Evolutionary conservation across 305 asterid species (phyloP).

Genomic region (Fraxinus latifolia): DNA sequence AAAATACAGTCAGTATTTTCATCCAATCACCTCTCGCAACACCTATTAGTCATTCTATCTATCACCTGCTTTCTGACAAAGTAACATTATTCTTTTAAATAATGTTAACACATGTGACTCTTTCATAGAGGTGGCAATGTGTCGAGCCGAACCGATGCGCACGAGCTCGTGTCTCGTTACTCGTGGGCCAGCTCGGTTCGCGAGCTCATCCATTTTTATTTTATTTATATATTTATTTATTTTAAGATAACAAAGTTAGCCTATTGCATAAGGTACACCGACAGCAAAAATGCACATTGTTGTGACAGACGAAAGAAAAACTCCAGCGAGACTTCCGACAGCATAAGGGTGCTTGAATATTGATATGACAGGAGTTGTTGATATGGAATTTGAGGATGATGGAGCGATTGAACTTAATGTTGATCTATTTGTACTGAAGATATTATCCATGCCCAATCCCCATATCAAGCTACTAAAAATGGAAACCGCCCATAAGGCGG

Average conservation of each 20-base stretch:
- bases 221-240: too few species aligned
- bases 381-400: conserved; percentile 26
- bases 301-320: conserved; percentile 69
- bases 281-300: conserved; percentile 69
- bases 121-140: too few species aligned
- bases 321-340: conserved; percentile 65
- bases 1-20: too few species aligned
- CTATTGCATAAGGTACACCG: conserved; percentile 54
- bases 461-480: conserved; percentile 78
- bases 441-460: conserved; percentile 66
- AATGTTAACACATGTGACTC: too few species aligned
- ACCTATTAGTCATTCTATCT: too few species aligned
- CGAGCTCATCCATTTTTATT: too few species aligned
- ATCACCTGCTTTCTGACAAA: too few species aligned
- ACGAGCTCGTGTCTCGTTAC: too few species aligned
- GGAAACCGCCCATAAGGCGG: conserved; percentile 75
- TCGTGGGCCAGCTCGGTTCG: too few species aligned
- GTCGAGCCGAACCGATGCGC: too few species aligned
- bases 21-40: too few species aligned
- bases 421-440: conserved; percentile 40
- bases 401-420: conserved; percentile 21
- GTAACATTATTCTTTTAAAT: too few species aligned
- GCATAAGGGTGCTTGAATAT: conserved; percentile 76
- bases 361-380: conserved; percentile 43
- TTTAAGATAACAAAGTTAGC: conserved; percentile 40